Base-by-base conservation (phyloP, 192 early-diverging fungal species). In the Anaeromyces robustus region DNA sequence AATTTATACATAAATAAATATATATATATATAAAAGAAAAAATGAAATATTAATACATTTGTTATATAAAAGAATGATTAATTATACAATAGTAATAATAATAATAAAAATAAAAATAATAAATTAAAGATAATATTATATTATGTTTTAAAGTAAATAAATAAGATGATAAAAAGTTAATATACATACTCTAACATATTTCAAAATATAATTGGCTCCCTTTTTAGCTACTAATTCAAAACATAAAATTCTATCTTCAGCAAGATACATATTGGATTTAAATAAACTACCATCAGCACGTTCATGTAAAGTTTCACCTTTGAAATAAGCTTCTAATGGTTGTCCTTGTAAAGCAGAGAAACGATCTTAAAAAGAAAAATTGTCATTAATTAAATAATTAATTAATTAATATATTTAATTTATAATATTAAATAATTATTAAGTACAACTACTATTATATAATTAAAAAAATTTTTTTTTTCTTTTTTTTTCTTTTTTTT, bases 241-340 rank as follows among this genome's bases (percentile, higher is more conserved):
- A 83, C 96, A 97, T 30, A 98, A 86, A 80, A 98, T 98, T 79
- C 96, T 94, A 83, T 98, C 96, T 82, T 94, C 94, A 14, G 94
- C 94, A 29, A 97, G 86, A 83, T 97, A 97, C 95, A 96, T 98
- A 87, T 96, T 52, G 2, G 43, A 52, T 52, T 52, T 52, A 22
- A 52, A 52, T 52, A 52, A 52, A 52, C 43, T 52, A 16, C 43
- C 43, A 52, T 52, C 43, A 16, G 43, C 18, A 52, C 43, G 43
- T 22, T 88, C 90, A 84, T 97, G 95, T 85, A 94, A 89, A 32
- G 89, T 86, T 86, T 98, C 97, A 28, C 97, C 97, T 87, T 95
- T 93, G 86, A 98, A 98, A 85, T 98, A 98, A 78, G 90, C 87
- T 26, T 89, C 85, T 77, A 98, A 88, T 22, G 93, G 94, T 52